Evolutionary conservation across 73 alveolate species (phyloP).

Genomic region (Paramecium sonneborni): DNA sequence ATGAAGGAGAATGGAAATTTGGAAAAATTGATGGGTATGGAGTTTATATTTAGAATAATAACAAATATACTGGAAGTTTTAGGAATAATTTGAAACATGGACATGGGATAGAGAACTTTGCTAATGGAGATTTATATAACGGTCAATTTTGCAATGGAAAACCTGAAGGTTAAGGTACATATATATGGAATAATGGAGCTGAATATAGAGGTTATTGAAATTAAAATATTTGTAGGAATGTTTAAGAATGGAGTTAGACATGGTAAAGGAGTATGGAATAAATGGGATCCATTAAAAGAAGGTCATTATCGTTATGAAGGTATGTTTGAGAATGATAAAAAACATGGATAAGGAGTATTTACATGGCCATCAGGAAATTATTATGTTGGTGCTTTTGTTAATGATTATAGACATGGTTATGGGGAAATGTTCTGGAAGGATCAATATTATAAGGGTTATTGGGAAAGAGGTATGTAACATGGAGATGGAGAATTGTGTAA

Average conservation of each 20-base stretch:
- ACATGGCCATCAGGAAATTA: conserved; percentile 69
- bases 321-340: conserved; percentile 66
- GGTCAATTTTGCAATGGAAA: conserved; percentile 84
- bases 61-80: conserved; percentile 81
- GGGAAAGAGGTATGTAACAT: conserved; percentile 73
- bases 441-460: conserved; percentile 60
- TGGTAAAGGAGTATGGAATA: conserved; percentile 68
- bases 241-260: conserved; percentile 66
- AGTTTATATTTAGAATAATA: conserved; percentile 63
- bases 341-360: conserved; percentile 65
- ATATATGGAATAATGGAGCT: conserved; percentile 61
- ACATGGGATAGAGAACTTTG: conserved; percentile 71
- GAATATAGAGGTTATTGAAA: conserved; percentile 25
- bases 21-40: conserved; percentile 76
- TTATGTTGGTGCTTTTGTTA: conserved; percentile 40
- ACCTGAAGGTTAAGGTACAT: conserved; percentile 86
- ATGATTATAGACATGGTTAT: conserved; percentile 69
- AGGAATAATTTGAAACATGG: conserved; percentile 67
- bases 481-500: conserved; percentile 71
- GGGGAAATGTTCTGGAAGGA: conserved; percentile 71
- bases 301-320: conserved; percentile 70
- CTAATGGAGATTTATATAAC: conserved; percentile 79
- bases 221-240: background rate
- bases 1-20: conserved; percentile 77
- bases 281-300: conserved; percentile 63